Percentiles rank a stretch among this genome's conserved stretches.
Evolutionary conservation across 306 rosid species (phyloP).

Genomic region (Fragaria ananassa): DNA sequence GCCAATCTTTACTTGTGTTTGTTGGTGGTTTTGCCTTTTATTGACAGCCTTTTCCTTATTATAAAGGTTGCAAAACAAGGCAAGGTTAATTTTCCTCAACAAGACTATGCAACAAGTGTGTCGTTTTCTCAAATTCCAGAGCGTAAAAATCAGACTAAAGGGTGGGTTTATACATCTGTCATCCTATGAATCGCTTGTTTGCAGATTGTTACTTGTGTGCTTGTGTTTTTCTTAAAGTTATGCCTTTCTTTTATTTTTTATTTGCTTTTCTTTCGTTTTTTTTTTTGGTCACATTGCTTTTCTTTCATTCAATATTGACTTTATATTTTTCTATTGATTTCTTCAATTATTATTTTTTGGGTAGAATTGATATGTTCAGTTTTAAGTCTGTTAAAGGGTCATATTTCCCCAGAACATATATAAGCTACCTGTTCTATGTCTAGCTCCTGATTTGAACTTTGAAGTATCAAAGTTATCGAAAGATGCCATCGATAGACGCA

Average conservation of each 20-base stretch:
- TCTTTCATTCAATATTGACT: neutral
- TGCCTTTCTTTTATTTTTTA: neutral
- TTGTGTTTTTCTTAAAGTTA: neutral
- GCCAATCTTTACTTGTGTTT: neutral
- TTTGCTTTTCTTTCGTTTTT: too few relatives aligned
- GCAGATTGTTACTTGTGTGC: neutral
- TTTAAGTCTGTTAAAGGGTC: neutral
- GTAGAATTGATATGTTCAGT: neutral
- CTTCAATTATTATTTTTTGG: too few relatives aligned
- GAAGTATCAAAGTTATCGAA: neutral
- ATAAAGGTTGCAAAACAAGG: slow-evolving; percentile 55
- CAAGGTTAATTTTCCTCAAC: slow-evolving; percentile 45
- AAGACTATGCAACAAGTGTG: slow-evolving; percentile 36
- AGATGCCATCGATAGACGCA: neutral
- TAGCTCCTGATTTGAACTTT: neutral
- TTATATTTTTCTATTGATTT: neutral
- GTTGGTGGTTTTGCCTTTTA: slow-evolving; percentile 22
- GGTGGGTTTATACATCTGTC: slow-evolving; percentile 44
- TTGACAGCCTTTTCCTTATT: slow-evolving; percentile 25
- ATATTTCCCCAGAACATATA: neutral
- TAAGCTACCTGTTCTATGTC: neutral
- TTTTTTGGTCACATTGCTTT: too few relatives aligned
- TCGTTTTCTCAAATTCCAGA: slow-evolving; percentile 45
- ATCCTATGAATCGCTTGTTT: neutral
- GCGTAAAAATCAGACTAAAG: slow-evolving; percentile 38